A percentile compares a stretch with the other conserved stretches of the same genome.
Conservation (phyloP, 129 eudicot species). For the Ambrosia artemisiifolia region DNA sequence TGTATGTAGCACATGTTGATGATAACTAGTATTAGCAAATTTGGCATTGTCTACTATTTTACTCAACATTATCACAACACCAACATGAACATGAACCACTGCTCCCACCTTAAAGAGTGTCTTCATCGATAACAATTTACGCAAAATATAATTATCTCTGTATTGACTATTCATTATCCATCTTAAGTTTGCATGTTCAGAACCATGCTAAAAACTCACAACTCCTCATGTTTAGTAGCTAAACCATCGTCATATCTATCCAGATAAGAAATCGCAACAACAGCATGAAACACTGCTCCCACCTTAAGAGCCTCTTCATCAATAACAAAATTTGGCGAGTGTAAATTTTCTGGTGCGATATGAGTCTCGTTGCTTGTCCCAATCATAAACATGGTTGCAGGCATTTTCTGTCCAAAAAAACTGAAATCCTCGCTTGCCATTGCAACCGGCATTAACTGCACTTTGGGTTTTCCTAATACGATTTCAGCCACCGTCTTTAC, state of each 20-base stretch:
- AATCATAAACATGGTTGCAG: conserved; percentile 44
- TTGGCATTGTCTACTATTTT: too few species aligned
- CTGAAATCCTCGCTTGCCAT: conserved; percentile 64
- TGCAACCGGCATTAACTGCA: conserved; percentile 28
- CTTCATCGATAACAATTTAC: too few species aligned
- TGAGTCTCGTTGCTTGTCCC: conserved; percentile 43
- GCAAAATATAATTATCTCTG: too few species aligned
- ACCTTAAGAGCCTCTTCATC: conserved; percentile 50
- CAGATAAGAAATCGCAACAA: conserved; percentile 52
- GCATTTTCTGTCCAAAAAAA: conserved; percentile 48
- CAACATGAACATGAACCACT: too few species aligned
- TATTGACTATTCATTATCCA: too few species aligned
- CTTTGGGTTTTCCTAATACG: conserved; percentile 39
- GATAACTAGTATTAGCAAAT: too few species aligned
- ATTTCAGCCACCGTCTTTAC: conserved; percentile 44
- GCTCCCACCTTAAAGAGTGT: too few species aligned
- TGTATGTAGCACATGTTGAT: too few species aligned
- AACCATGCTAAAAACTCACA: not conserved
- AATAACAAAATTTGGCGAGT: conserved; percentile 46
- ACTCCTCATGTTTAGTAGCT: conserved; percentile 16
- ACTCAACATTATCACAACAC: too few species aligned
- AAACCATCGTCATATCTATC: conserved; percentile 21
- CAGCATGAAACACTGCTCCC: conserved; percentile 54
- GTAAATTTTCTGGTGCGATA: conserved; percentile 30
- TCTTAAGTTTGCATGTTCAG: too few species aligned